Evolutionary conservation across 1,284 basidiomycete genomes (phyloP), one percentile per base, ranked within the genome.

Genomic region (Fomitiporia mediterranea): DNA sequence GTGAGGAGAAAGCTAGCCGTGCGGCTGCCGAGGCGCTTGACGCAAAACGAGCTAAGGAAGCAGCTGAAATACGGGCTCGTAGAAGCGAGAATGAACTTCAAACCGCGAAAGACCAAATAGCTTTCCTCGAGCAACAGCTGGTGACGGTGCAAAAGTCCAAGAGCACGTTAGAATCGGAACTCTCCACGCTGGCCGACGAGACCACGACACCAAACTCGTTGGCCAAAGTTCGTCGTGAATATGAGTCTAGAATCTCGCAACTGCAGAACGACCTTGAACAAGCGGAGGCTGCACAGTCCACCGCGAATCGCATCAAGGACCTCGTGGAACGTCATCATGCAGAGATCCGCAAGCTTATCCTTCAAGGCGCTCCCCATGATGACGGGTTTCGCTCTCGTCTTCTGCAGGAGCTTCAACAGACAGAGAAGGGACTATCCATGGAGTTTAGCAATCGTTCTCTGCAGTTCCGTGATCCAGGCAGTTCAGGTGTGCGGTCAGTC

Each of bases 311-410:
- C 57, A 83, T 88, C 65, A 81, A 78, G 62, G 80, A 81, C 42
- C 81, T 78, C 49, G 78, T 89, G 23, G 82, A 84, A 61, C 78
- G 77, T 21, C 86, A 89, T 56, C 85, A 88, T 63, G 78, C 78
- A 21, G 86, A 89, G 62, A 79, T 89, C 42, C 81, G 86, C 4
- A 73, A 80, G 15, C 70, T 89, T 11, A 79, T 89, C 56, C 75
- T 81, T 70, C 76, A 74, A 47, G 77, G 75, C 55, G 77, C 75
- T 11, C 78, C 81, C 8, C 75, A 78, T 47, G 86, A 89, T 58
- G 77, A 80, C 38, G 72, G 76, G 4, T 83, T 90, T 75, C 79
- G 85, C 38, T 74, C 78, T 35, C 79, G 82, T 35, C 72, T 92
- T 2, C 72, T 92, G 28, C 80, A 79, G 43, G 87, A 91, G 65